Conservation (phyloP, 805 yeast genomes). For the Tetrapisispora namnaoensis region DNA sequence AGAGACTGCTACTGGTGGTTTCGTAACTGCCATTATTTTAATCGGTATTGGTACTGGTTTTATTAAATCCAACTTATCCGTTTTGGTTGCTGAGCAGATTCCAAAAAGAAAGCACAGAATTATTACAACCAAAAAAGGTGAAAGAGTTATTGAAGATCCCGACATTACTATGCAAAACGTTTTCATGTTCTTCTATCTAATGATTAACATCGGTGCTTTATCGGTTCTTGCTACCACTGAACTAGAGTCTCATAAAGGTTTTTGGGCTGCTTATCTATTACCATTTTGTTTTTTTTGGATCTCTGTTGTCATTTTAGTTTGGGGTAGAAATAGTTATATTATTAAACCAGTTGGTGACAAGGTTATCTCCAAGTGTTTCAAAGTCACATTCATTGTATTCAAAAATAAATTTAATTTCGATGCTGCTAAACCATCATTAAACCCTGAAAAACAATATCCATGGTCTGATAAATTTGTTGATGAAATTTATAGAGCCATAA, state of each 20-base stretch:
- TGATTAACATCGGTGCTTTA: conserved; percentile 67
- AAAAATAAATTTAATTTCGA: conserved; percentile 42
- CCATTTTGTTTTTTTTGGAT: conserved; percentile 62
- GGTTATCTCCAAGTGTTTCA: conserved; percentile 46
- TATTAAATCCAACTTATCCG: conserved; percentile 64
- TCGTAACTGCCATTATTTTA: conserved; percentile 33
- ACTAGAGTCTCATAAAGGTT: conserved; percentile 54
- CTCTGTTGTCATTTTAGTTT: conserved; percentile 42
- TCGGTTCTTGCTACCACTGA: conserved; percentile 71
- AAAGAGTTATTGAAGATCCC: conserved; percentile 59
- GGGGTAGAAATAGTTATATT: conserved; percentile 47
- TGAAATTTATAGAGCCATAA: conserved; percentile 54
- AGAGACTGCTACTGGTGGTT: conserved; percentile 54
- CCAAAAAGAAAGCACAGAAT: conserved; percentile 52
- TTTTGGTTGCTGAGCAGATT: conserved; percentile 64
- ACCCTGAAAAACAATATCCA: conserved; percentile 37
- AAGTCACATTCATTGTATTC: conserved; percentile 34
- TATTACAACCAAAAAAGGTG: conserved; percentile 49
- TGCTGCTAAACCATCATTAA: conserved; percentile 47
- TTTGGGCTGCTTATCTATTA: conserved; percentile 65
- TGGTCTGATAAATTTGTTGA: conserved; percentile 70
- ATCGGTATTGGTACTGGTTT: conserved; percentile 77
- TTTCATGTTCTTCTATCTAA: conserved; percentile 66
- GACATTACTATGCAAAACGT: conserved; percentile 62
- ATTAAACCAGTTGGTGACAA: conserved; percentile 54